Evolutionary conservation across 208 protist genomes (phyloP).

Genomic region (Trypanosoma vivax): DNA sequence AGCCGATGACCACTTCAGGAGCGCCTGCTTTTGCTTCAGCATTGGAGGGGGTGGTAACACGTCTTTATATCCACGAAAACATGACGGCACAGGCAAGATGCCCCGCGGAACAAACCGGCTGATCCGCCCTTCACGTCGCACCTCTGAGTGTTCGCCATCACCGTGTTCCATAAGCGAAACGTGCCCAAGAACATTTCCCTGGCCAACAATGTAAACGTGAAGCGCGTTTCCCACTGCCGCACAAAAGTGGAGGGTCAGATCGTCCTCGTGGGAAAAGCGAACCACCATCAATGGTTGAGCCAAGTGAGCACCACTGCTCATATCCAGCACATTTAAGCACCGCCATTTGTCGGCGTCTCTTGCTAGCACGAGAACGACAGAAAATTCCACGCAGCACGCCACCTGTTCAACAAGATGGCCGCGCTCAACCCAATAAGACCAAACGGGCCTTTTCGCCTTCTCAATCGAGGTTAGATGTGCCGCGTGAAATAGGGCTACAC

Average conservation of each 20-base stretch:
- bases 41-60: slow-evolving; percentile 59
- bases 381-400: slow-evolving; percentile 37
- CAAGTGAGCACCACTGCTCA: slow-evolving; percentile 40
- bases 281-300: slow-evolving; percentile 58
- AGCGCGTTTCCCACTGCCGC: slow-evolving; percentile 44
- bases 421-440: slow-evolving; percentile 31
- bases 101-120: too few relatives aligned
- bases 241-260: slow-evolving; percentile 46
- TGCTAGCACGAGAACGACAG: slow-evolving; percentile 58
- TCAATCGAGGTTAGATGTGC: background rate
- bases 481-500: slow-evolving; percentile 4
- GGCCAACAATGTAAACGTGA: slow-evolving; percentile 71
- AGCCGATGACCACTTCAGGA: slow-evolving; percentile 81
- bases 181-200: slow-evolving; percentile 54
- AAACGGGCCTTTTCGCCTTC: background rate
- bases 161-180: slow-evolving; percentile 23
- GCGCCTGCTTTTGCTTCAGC: slow-evolving; percentile 71
- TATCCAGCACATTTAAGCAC: slow-evolving; percentile 76
- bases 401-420: slow-evolving; percentile 53
- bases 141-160: background rate
- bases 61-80: slow-evolving; percentile 54
- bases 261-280: slow-evolving; percentile 62
- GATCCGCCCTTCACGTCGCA: slow-evolving; percentile 15
- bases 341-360: slow-evolving; percentile 75
- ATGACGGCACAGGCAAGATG: slow-evolving; percentile 40